Base-by-base conservation (phyloP, 2,329 filamentous ascomycete species). In the Sclerotinia subarctica region DNA sequence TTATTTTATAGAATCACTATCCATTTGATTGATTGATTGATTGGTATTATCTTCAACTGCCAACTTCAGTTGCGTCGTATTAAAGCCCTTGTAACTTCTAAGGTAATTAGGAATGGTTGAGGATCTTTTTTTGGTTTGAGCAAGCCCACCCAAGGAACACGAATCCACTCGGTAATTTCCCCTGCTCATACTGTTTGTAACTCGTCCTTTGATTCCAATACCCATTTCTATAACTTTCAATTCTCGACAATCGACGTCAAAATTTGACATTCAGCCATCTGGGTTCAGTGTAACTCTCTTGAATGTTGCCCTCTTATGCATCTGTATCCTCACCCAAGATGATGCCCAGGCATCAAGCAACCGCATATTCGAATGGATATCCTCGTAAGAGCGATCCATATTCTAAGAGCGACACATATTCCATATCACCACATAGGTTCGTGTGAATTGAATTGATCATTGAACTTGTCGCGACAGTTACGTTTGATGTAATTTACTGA, bases 361-460 rank as follows among this genome's bases (percentile, higher is more conserved):
- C 82, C 80, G 89, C 89, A 79, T 94, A 91, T 80, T 87, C 90
- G 71, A 96, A 95, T 82, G 94, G 93, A 77, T 94, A 94, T 79
- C 90, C 91, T 72, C 85, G 89, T n/a, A 76, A 74, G 63, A 70
- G 89, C 89, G 75, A 82, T 81, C 91, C 90, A 57, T 94, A 96
- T 78, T 92, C 93, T 19, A 62, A 62, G 58, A 38, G 89, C 89
- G 75, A 82, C 81, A 91, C 90, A 57, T 94, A 96, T 78, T 92
- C 93, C 73, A 94, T 96, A 76, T 93, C 92, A 74, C 92, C 93
- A 74, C 93, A 97, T 79, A 91, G 92, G 91, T 96, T 86, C 76
- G 85, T 77, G 26, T 4, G 32, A 47, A 67, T 53, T 57, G 4
- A 32, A 32, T 49, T 38, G 64, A 17, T 38, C 2, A 11, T 49